Evolutionary conservation across 495 filamentous ascomycete species (phyloP).

Genomic region (Corynascus novoguineensis): DNA sequence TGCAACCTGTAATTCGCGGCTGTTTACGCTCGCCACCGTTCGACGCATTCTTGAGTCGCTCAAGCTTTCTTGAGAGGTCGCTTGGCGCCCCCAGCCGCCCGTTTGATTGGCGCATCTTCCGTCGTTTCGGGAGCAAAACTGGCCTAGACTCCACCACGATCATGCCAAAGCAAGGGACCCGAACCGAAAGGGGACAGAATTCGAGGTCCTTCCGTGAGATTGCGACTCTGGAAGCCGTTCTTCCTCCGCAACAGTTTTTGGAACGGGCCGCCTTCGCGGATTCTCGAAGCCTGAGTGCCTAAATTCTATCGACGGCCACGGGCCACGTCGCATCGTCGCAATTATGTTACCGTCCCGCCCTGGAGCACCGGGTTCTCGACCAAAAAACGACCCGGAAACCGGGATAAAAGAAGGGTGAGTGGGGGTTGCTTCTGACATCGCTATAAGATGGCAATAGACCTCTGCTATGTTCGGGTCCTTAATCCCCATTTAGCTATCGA

Average conservation of each 20-base stretch:
- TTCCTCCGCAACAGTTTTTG: constrained; percentile 5
- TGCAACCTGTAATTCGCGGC: no score
- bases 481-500: neutral
- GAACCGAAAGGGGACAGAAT: constrained; percentile 18
- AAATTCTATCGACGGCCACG: neutral
- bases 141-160: constrained; percentile 2
- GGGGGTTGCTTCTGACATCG: neutral
- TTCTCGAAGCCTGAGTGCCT: neutral
- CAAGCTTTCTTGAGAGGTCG: neutral
- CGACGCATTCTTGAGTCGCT: neutral
- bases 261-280: constrained; percentile 27
- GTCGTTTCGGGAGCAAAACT: constrained; percentile 10
- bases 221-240: constrained; percentile 19
- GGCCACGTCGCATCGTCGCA: neutral
- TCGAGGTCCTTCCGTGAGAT: constrained; percentile 23
- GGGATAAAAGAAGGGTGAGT: neutral
- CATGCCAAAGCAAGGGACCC: constrained; percentile 1
- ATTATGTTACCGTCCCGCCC: neutral
- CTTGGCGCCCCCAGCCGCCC: neutral
- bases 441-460: neutral
- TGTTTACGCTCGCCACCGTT: no score
- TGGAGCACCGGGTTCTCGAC: neutral
- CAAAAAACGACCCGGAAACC: constrained; percentile 2
- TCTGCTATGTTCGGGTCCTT: neutral
- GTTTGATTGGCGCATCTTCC: constrained; percentile 8